Percentiles rank a stretch among this genome's conserved stretches.
These are phyloP conservation scores for Carallia brachiata DNA, from an alignment of 345 rosid genomes.

Conservation along the genomic window DNA sequence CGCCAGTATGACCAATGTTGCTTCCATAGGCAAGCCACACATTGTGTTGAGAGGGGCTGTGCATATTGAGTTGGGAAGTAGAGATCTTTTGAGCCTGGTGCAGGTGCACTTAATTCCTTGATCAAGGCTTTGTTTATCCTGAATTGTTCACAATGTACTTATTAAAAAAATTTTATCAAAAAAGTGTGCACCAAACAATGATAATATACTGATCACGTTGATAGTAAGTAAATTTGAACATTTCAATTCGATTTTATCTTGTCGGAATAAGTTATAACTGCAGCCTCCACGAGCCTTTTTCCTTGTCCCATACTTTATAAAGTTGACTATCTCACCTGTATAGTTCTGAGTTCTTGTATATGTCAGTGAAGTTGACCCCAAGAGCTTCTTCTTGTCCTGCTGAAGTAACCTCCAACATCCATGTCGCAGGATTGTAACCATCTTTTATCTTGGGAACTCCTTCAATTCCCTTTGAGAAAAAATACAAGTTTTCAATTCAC, in stretches of 20 bases:
- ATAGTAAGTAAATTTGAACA: no score
- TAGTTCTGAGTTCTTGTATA: conserved; percentile 52
- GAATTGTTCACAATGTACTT: conserved; percentile 9
- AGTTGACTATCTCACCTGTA: conserved; percentile 33
- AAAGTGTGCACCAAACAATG: no score
- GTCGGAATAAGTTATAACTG: neutral
- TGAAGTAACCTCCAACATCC: conserved; percentile 71
- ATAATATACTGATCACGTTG: no score
- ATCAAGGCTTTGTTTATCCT: conserved; percentile 64
- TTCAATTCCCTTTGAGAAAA: conserved; percentile 37
- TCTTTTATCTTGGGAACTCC: conserved; percentile 55
- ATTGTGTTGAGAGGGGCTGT: conserved; percentile 44
- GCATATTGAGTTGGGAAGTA: conserved; percentile 47
- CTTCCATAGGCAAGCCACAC: conserved; percentile 64
- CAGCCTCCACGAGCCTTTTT: neutral
- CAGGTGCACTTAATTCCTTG: conserved; percentile 44
- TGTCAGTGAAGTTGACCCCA: conserved; percentile 37
- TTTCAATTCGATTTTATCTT: neutral
- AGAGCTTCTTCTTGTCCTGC: conserved; percentile 46
- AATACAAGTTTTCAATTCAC: neutral
- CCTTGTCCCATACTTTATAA: neutral
- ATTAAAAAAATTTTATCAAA: no score
- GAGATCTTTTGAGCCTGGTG: conserved; percentile 44
- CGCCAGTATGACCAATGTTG: conserved; percentile 67
- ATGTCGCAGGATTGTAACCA: conserved; percentile 72